phyloP scores from a whole-genome alignment of 1,284 basidiomycete genomes.

The Naganishia sp. region DNA sequence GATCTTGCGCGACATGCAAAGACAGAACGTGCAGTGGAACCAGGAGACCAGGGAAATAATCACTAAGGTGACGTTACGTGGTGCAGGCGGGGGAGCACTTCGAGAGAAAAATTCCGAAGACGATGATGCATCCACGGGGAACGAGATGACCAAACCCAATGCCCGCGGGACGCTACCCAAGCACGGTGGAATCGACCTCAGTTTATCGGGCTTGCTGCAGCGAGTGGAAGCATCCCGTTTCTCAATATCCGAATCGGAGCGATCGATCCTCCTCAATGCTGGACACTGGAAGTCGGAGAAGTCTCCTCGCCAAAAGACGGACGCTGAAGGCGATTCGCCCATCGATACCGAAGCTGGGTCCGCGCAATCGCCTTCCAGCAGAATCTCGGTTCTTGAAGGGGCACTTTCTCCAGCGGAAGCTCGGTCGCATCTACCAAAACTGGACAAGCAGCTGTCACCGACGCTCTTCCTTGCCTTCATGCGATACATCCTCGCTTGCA shows the following conservation, averaged over 20 bases:
- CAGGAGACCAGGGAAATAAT: slow-evolving; percentile 3
- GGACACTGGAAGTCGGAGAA: slow-evolving; percentile 15
- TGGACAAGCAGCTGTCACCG: slow-evolving; percentile 3
- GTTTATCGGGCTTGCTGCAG: background rate
- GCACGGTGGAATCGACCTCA: background rate
- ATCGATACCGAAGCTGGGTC: background rate
- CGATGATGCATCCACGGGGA: background rate
- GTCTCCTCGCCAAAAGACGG: background rate
- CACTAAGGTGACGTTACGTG: slow-evolving; percentile 10
- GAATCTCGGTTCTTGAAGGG: slow-evolving; percentile 2
- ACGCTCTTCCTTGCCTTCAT: slow-evolving; percentile 25
- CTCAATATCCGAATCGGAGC: background rate
- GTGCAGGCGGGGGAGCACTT: background rate
- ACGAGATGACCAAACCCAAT: background rate
- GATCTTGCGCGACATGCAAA: slow-evolving; percentile 19
- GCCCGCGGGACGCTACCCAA: no score
- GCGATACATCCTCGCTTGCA: slow-evolving; percentile 20
- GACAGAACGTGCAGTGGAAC: slow-evolving; percentile 18
- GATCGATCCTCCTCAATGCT: slow-evolving; percentile 8
- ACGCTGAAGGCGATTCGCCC: background rate
- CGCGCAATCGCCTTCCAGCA: background rate
- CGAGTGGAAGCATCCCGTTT: slow-evolving; percentile 2
- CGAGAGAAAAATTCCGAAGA: background rate
- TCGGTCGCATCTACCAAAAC: slow-evolving; percentile 11
- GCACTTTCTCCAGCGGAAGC: slow-evolving; percentile 8